Evolutionary conservation across 352 stramenopile species (phyloP), one percentile per base, ranked within the genome.

Genomic region (Phytophthora palmivora): DNA sequence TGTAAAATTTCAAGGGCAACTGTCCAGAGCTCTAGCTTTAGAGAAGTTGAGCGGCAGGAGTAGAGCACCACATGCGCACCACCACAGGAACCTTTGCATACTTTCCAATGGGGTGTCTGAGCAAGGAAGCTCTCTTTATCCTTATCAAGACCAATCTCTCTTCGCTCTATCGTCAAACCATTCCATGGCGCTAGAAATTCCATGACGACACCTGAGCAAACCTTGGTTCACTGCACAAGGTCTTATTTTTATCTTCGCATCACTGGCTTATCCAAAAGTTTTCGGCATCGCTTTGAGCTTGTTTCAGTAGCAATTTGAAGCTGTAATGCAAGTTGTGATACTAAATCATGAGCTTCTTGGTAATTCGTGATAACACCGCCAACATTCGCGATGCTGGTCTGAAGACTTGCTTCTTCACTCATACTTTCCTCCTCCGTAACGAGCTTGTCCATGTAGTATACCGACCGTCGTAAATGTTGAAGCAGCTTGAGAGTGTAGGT

Each of bases 391-490:
- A 67, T 58, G 21, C 65, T 76, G 4, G 70, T 78, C 9, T 54
- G 58, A 26, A 87, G 26, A 63, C 80, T 84, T 24, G 52, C 51
- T 24, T 79, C 66, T 49, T 67, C 58, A 38, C 76, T 88, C 8
- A 85, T 32, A 58, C 58, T 87, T 30, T 83, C 70, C 16, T 82
- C 72, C 59, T 82, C 71, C n/a, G 58, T 41, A 21, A 70, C 70
- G 6, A 94, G 71, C 30, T 86, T 91, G 45, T 91, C 80, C 22
- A 82, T 66, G 37, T 92, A 92, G 53, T 86, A 71, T 9, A 59
- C 62, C 10, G 80, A 88, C 9, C 82, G 72, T 18, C 67, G 64
- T 28, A 94, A 38, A 60, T 94, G 83, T 48, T 89, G 81, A 10
- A 90, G 42, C 38, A 92, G 42, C 48, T 91, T 91, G n/a, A 77